Percentiles rank a stretch among this genome's conserved stretches.
These are phyloP conservation scores for Penicillium aurantiogriseum DNA, from an alignment of 2,329 filamentous ascomycete species.

Conservation along the genomic window DNA sequence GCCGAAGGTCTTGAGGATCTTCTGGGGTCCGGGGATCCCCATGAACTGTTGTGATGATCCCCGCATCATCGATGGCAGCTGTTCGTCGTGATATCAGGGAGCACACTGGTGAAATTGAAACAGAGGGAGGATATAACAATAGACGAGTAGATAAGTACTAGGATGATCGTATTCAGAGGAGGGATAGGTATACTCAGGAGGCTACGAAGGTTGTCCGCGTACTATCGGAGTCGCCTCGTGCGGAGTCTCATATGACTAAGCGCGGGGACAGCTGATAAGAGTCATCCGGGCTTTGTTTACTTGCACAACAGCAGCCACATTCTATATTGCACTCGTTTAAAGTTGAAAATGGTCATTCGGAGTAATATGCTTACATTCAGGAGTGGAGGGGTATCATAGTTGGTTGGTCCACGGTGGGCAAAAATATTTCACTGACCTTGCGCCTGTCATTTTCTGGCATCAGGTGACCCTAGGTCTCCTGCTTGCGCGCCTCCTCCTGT, in stretches of 20 bases:
- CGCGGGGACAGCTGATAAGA: conserved; percentile 3
- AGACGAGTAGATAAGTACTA: not conserved
- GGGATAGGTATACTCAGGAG: not conserved
- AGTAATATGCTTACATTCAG: not conserved
- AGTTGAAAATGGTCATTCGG: not conserved
- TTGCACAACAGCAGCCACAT: not conserved
- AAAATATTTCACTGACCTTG: not conserved
- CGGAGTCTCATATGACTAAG: conserved; percentile 8
- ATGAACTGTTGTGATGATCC: conserved; percentile 21
- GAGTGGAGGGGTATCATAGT: conserved; percentile 21
- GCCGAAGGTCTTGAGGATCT: conserved; percentile 35
- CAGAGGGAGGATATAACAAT: not conserved
- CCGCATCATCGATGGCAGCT: conserved; percentile 15
- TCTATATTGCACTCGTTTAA: not conserved
- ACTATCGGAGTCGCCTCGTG: conserved; percentile 1
- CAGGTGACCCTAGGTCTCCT: not conserved
- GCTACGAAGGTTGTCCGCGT: not conserved
- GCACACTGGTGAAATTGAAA: not conserved
- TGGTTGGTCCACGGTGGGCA: not conserved
- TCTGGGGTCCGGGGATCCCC: conserved; percentile 35
- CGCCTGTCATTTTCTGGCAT: not conserved
- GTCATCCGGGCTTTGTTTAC: not conserved
- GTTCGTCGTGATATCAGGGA: not conserved
- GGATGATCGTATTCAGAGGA: not conserved
- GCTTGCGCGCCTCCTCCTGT: conserved; percentile 26